Conservation (phyloP, 2,329 filamentous ascomycete species). For the Hirsutella rhossiliensis region DNA sequence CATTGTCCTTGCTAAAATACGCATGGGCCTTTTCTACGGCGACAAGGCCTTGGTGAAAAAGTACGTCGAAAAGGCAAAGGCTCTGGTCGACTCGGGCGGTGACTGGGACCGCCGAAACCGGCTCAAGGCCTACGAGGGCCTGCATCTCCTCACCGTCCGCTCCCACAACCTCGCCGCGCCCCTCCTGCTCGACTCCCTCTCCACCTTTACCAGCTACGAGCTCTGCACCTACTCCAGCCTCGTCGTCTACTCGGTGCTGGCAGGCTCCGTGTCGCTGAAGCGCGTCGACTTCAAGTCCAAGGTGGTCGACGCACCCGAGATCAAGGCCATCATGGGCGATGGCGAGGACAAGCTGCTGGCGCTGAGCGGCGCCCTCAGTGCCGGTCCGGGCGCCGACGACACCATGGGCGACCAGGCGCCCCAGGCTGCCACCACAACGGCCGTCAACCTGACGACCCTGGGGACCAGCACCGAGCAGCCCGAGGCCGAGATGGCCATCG, state of each 20-base stretch:
- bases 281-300: constrained; percentile 98
- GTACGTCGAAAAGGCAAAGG: constrained; percentile 78
- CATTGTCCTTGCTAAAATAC: constrained; percentile 89
- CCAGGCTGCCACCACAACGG: constrained; percentile 40
- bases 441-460: constrained; percentile 79
- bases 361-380: constrained; percentile 66
- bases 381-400: constrained; percentile 70
- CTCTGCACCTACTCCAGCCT: constrained; percentile 93
- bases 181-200: constrained; percentile 88
- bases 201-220: constrained; percentile 97
- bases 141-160: constrained; percentile 84
- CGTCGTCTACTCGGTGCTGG: constrained; percentile 90
- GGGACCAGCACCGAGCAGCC: constrained; percentile 59
- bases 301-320: constrained; percentile 95
- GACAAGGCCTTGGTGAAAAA: constrained; percentile 90
- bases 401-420: constrained; percentile 51
- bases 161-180: constrained; percentile 85
- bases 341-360: constrained; percentile 80
- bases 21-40: constrained; percentile 89
- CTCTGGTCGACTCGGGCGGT: constrained; percentile 85
- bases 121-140: constrained; percentile 94
- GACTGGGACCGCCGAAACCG: constrained; percentile 98
- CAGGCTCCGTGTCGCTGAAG: constrained; percentile 88
- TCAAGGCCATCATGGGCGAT: constrained; percentile 90
- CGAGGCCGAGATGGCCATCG: constrained; percentile 69